Percentiles rank a stretch among this genome's conserved stretches.
phyloP scores from a whole-genome alignment of 176 grass and related monocot species.

The Cocos nucifera region DNA sequence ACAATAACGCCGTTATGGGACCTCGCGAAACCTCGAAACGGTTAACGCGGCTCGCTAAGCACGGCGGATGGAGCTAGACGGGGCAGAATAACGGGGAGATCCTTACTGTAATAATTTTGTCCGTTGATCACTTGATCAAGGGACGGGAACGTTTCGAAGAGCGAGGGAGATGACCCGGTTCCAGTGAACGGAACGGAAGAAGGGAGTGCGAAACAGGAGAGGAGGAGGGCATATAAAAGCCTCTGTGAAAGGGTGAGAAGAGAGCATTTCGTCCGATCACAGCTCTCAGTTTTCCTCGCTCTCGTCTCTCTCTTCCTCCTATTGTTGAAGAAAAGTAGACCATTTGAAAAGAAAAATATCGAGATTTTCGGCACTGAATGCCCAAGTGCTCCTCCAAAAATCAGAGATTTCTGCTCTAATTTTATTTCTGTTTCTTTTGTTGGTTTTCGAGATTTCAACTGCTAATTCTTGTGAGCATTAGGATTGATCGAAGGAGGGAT shows the following conservation, averaged over 20 bases:
- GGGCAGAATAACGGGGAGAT: too few relatives aligned
- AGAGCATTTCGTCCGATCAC: conserved; percentile 2
- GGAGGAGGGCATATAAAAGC: conserved; percentile 1
- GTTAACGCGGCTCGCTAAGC: not conserved
- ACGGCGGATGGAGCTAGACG: too few relatives aligned
- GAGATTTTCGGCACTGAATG: too few relatives aligned
- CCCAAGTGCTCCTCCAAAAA: too few relatives aligned
- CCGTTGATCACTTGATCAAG: too few relatives aligned
- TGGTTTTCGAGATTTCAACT: not conserved
- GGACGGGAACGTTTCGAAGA: not conserved
- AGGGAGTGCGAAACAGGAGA: not conserved
- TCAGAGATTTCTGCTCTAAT: too few relatives aligned
- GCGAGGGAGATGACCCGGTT: not conserved
- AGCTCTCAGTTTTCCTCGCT: conserved; percentile 3
- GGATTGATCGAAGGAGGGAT: not conserved
- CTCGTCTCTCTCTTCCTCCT: not conserved
- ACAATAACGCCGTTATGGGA: not conserved
- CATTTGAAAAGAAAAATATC: not conserved
- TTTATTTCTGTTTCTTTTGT: too few relatives aligned
- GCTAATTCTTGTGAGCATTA: not conserved
- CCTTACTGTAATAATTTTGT: too few relatives aligned
- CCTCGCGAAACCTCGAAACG: not conserved
- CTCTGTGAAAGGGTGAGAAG: not conserved
- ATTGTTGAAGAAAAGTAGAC: not conserved
- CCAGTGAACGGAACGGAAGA: not conserved